These are phyloP conservation scores for Suillus subluteus DNA, from an alignment of 768 basidiomycete species.

Conservation along the genomic window DNA sequence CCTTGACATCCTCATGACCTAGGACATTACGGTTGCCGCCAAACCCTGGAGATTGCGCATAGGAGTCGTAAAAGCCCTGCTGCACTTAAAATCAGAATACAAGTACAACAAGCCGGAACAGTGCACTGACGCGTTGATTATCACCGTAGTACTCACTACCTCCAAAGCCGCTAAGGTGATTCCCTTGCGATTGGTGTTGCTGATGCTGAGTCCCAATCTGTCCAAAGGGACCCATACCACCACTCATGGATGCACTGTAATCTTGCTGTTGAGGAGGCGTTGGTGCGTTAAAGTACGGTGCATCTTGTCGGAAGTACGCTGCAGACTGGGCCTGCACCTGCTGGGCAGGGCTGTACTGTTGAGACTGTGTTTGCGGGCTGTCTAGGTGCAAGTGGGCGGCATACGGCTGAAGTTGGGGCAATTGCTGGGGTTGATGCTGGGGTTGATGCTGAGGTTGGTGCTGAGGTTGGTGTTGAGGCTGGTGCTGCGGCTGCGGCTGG, in stretches of 20 bases:
- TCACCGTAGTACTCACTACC: conserved; percentile 73
- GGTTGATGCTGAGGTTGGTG: conserved; percentile 24
- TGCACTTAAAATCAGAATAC: conserved; percentile 22
- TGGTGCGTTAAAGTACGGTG: conserved; percentile 77
- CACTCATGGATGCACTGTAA: conserved; percentile 42
- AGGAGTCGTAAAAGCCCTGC: conserved; percentile 80
- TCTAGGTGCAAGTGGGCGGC: conserved; percentile 70
- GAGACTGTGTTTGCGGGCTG: conserved; percentile 44
- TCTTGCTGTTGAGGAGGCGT: conserved; percentile 73
- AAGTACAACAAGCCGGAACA: conserved; percentile 1
- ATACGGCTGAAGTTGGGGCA: conserved; percentile 48
- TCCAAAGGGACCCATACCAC: conserved; percentile 50
- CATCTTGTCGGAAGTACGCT: conserved; percentile 71
- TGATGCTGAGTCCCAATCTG: conserved; percentile 52
- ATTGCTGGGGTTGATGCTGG: conserved; percentile 37
- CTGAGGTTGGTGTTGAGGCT: conserved; percentile 15
- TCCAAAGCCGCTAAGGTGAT: conserved; percentile 57
- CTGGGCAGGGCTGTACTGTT: conserved; percentile 33
- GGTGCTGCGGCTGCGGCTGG: conserved; percentile 19
- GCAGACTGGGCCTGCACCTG: conserved; percentile 36
- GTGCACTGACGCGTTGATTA: conserved; percentile 58
- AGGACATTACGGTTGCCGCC: conserved; percentile 61
- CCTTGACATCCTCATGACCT: conserved; percentile 78
- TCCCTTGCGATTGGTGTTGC: conserved; percentile 56
- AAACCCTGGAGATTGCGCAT: conserved; percentile 66